Conservation (phyloP, 306 rosid genomes). For the Prunus fruticosa region DNA sequence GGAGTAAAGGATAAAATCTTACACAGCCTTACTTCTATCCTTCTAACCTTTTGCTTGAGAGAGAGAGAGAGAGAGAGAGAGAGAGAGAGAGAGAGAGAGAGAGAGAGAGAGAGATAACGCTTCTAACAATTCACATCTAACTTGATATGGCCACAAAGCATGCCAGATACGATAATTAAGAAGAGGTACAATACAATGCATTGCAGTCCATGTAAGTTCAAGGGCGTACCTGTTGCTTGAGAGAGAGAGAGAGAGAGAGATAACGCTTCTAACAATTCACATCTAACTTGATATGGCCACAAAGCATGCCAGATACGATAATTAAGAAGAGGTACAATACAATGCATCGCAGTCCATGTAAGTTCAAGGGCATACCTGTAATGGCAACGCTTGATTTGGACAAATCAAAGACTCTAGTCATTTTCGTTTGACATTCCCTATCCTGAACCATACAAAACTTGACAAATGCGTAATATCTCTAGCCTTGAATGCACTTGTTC, state of each 20-base stretch:
- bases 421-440: not conserved
- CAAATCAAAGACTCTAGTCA: not conserved
- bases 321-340: not conserved
- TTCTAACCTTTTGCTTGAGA: not conserved
- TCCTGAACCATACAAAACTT: not conserved
- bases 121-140: not conserved
- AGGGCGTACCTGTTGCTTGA: too few species aligned
- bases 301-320: not conserved
- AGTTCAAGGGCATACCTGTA: not conserved
- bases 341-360: not conserved
- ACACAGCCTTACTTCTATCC: too few species aligned
- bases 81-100: not conserved
- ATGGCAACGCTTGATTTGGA: not conserved
- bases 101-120: not conserved
- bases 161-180: not conserved
- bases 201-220: not conserved
- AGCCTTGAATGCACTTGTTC: too few species aligned
- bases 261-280: not conserved
- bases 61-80: not conserved
- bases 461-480: too few species aligned
- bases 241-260: not conserved
- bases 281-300: not conserved
- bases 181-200: not conserved
- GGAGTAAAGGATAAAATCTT: too few species aligned
- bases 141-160: not conserved